Percentiles rank a stretch among this genome's conserved stretches.
These are phyloP conservation scores for Chaetomidium leptoderma DNA, from an alignment of 495 filamentous ascomycete species.

Conservation along the genomic window DNA sequence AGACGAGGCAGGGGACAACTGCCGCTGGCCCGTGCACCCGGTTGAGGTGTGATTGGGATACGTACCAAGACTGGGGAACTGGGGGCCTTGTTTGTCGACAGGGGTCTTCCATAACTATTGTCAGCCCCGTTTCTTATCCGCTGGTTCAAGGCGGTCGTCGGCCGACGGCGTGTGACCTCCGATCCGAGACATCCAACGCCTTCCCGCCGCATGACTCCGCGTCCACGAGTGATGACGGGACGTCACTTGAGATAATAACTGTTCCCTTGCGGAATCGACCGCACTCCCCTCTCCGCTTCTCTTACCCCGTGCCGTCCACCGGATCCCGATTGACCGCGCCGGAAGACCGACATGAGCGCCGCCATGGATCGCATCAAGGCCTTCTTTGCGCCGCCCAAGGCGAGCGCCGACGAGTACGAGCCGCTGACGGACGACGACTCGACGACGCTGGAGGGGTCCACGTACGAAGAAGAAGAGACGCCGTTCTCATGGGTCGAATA, in stretches of 20 bases:
- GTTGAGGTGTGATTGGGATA: too few relatives aligned
- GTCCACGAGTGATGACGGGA: not conserved
- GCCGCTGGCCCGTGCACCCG: too few relatives aligned
- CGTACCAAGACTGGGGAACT: not conserved
- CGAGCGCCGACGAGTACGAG: slow-evolving; percentile 53
- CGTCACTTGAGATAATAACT: not conserved
- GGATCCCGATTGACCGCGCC: too few relatives aligned
- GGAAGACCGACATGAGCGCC: not conserved
- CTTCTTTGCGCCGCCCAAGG: slow-evolving; percentile 28
- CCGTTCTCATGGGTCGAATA: slow-evolving; percentile 81
- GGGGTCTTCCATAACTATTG: not conserved
- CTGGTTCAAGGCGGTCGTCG: not conserved
- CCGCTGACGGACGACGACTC: slow-evolving; percentile 46
- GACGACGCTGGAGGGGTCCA: slow-evolving; percentile 29
- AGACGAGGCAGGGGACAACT: too few relatives aligned
- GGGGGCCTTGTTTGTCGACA: too few relatives aligned
- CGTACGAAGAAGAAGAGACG: slow-evolving; percentile 33
- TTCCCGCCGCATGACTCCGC: not conserved
- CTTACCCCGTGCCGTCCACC: too few relatives aligned
- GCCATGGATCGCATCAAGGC: slow-evolving; percentile 32
- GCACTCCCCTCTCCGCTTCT: too few relatives aligned
- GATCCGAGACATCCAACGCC: not conserved
- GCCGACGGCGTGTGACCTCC: not conserved
- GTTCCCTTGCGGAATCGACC: too few relatives aligned
- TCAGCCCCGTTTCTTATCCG: not conserved